Base-by-base conservation (phyloP, 805 yeast genomes). In the Kodamaea fukazawae region DNA sequence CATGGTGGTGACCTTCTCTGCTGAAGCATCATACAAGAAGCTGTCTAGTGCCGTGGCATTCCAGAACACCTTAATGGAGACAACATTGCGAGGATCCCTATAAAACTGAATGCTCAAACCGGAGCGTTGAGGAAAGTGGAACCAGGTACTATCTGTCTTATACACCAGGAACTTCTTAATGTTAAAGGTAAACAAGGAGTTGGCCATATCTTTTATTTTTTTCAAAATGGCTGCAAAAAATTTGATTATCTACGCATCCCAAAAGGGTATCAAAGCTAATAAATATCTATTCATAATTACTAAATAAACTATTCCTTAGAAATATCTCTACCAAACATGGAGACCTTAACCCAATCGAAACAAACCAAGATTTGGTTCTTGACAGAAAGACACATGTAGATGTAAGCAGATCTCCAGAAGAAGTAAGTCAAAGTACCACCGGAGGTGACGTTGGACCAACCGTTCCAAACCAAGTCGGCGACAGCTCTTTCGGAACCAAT, bases 401-500 rank as follows among this genome's bases (percentile, higher is more conserved):
- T 79, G 66, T 91, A 91, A 22, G 96, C 96, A 22, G 87, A 78
- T 70, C 95, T 83, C 98, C 98, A 90, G 77, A 90, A 86, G 62
- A 87, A 72, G 74, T 84, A 89, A 28, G 97, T 87, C 61, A 86
- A 69, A 37, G 83, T 74, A 57, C 97, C 97, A 47, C 95, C 91
- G 35, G 87, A 70, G 25, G 89, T 78, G 54, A 86, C 76, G 57
- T 83, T 83, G 42, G 84, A 79, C 78, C 88, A 84, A 56, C 81
- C 83, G 51, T 83, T 85, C 76, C 84, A 74, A 18, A 81, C 77
- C 54, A 91, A 71, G 61, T 90, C 97, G 32, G 97, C 97, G 55
- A 90, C 89, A 36, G 98, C 98, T 63, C 82, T 77, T 61, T 90
- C 98, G 22, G 83, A 71, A 53, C 98, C 98, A 61, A 90, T 84